These are phyloP conservation scores for Geotrichum siamense DNA, from an alignment of 1,139 yeast genomes.

Conservation along the genomic window DNA sequence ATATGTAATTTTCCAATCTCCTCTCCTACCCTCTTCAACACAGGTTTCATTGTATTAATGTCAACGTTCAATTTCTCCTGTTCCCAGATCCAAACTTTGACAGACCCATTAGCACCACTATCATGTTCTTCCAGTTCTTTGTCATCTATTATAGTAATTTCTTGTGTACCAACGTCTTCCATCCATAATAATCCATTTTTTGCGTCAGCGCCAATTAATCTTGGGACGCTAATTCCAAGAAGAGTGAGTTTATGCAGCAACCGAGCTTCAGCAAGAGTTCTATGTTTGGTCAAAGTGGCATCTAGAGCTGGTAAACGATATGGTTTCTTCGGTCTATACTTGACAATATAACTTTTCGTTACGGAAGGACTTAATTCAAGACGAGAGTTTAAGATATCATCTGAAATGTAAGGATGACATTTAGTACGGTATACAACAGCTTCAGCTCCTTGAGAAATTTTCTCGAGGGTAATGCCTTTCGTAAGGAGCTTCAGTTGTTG, in stretches of 20 bases:
- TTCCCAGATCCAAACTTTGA: slow-evolving; percentile 38
- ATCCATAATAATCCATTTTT: slow-evolving; percentile 80
- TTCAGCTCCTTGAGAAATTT: slow-evolving; percentile 86
- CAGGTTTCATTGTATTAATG: slow-evolving; percentile 26
- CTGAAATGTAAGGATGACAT: slow-evolving; percentile 56
- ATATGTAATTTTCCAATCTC: slow-evolving; percentile 67
- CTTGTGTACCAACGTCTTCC: slow-evolving; percentile 50
- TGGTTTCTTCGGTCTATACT: slow-evolving; percentile 81
- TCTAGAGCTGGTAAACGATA: slow-evolving; percentile 86
- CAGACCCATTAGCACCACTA: slow-evolving; percentile 26
- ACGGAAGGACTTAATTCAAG: slow-evolving; percentile 29
- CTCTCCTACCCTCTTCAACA: slow-evolving; percentile 48
- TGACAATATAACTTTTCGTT: slow-evolving; percentile 48
- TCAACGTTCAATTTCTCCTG: slow-evolving; percentile 23
- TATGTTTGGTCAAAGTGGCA: slow-evolving; percentile 60
- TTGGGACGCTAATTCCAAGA: slow-evolving; percentile 60
- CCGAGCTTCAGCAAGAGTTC: slow-evolving; percentile 82
- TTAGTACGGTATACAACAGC: slow-evolving; percentile 67
- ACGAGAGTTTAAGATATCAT: slow-evolving; percentile 1
- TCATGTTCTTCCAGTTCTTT: slow-evolving; percentile 14
- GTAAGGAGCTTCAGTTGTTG: slow-evolving; percentile 39
- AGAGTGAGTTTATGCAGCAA: slow-evolving; percentile 54
- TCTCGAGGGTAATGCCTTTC: slow-evolving; percentile 40
- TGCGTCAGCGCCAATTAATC: slow-evolving; percentile 65
- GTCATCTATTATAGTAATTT: slow-evolving; percentile 31